phyloP scores from a whole-genome alignment of 495 filamentous ascomycete species.

The Friedmanniomyces endolithicus region DNA sequence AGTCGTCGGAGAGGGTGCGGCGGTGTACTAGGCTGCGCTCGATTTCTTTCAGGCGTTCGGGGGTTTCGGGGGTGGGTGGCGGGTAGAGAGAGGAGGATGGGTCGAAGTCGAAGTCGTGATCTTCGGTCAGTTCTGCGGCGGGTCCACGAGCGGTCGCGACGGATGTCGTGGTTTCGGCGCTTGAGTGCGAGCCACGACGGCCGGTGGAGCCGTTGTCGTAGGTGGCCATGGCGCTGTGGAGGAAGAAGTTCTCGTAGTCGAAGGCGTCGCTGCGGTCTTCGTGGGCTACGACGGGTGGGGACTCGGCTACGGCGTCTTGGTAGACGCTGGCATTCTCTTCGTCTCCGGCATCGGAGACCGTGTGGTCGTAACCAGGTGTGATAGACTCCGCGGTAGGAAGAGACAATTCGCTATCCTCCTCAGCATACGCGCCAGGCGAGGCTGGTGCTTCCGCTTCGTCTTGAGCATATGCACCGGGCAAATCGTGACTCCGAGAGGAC shows the following conservation, averaged over 20 bases:
- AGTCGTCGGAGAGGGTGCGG: conserved; percentile 51
- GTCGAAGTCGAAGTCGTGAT: conserved; percentile 1
- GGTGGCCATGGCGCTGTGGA: conserved; percentile 78
- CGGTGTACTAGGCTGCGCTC: conserved; percentile 29
- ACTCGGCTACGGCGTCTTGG: conserved; percentile 44
- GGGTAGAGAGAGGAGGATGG: conserved; percentile 7
- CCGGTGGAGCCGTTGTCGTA: conserved; percentile 40
- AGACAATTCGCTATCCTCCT: background rate
- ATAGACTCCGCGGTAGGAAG: background rate
- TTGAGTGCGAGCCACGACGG: conserved; percentile 34
- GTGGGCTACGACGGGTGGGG: conserved; percentile 42
- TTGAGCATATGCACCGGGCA: background rate
- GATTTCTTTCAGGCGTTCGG: conserved; percentile 14
- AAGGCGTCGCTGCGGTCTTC: conserved; percentile 96
- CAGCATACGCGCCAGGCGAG: background rate
- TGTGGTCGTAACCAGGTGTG: background rate
- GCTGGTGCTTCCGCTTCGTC: background rate
- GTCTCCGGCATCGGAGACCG: conserved; percentile 20
- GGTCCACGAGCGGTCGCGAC: conserved; percentile 61
- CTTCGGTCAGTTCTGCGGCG: background rate
- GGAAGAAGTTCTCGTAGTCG: conserved; percentile 91
- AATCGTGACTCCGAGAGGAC: background rate
- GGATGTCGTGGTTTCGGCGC: conserved; percentile 51
- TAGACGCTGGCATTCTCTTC: conserved; percentile 35
- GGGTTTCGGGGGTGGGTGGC: conserved; percentile 16